Base-by-base conservation (phyloP, 2,329 filamentous ascomycete species). In the Acephala macrosclerotiorum region DNA sequence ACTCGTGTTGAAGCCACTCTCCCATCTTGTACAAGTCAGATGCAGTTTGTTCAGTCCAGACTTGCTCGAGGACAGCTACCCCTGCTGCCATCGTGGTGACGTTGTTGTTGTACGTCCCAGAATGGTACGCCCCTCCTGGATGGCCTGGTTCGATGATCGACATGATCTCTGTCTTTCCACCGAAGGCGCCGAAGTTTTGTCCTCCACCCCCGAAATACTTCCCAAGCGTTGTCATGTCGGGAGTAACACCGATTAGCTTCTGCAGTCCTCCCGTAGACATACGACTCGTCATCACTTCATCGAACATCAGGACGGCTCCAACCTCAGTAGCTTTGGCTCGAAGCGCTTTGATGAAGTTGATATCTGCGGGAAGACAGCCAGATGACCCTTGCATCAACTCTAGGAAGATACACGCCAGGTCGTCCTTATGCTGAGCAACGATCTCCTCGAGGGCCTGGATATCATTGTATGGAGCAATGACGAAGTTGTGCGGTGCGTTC, bases 221-320 rank as follows among this genome's bases (percentile, higher is more conserved):
- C 0, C 89, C 89, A 60, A 91, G 76, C 0, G 87, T 89, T 45
- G 83, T 88, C 64, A 91, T 75, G 70, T 91, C 89, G 0, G 89
- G 87, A 1, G 76, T 77, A 11, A 89, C 74, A 1, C 76, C 79
- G 29, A 78, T 64, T 25, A 77, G 64, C 2, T 75, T 71, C 16
- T 83, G 80, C 2, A 88, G 74, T 0, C 89, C 87, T 9, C 81
- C 78, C 1, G 78, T 78, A 29, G 80, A 77, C 35, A 91, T 76
- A 1, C 89, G 82, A 4, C 85, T 88, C 0, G 89, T 91, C 84
- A 91, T 89, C 11, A 92, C 89, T 76, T 93, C 90, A 73, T 92
- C 90, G n/a, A 91, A 79, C 47, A 92, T 87, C 68, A 92, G 82
- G 1, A 92, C 66, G 0, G 85, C 85, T 1, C 83, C 84, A 0